Evolutionary conservation across 768 basidiomycete genomes (phyloP), one percentile per base, ranked within the genome.

Genomic region (Macrolepiota fuliginosa): DNA sequence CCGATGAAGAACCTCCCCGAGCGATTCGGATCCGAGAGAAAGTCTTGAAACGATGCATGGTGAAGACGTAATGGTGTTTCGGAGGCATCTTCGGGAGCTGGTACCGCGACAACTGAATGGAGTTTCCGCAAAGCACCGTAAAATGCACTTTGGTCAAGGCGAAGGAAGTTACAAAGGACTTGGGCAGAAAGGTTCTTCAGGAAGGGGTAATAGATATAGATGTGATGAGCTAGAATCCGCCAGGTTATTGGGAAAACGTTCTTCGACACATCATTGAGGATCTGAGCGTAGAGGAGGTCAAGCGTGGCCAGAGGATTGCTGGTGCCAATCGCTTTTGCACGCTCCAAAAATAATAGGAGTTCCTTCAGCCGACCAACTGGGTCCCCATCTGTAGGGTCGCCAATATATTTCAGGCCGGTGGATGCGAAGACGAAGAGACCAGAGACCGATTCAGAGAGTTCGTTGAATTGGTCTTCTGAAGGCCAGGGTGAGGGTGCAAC

Each of bases 31-130:
- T 57, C 45, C 4, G n/a, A 42, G 15, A 57, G 42, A 46, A 29
- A 57, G 2, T 57, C 56, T 9, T 12, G 25, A 32, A 57, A 57
- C 7, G 56, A 57, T 11, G 56, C 19, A 19, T 57, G 56, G n/a
- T 46, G 32, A n/a, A 57, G 46, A 32, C 45, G 56, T 9, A 57
- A 32, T 1, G 4, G 29, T 1, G 6, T 9, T 12, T 32, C 7
- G 1, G 56, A 46, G 29, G 56, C 56, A 11, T 46, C n/a, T 19
- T 47, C 56, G 11, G 56, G 56, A 9, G 45, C 27, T 2, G 42
- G 42, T 10, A 57, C 45, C 2, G 29, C 45, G 29, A 57, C 13
- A 5, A 57, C 56, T 3, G 55, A 45, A 24, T 57, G 29, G 12
- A 57, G 27, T 22, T 46, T 57, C 22, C 45, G 46, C 32, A 57